Conservation (phyloP, 1,284 basidiomycete species). For the Xanthoconium separans region DNA sequence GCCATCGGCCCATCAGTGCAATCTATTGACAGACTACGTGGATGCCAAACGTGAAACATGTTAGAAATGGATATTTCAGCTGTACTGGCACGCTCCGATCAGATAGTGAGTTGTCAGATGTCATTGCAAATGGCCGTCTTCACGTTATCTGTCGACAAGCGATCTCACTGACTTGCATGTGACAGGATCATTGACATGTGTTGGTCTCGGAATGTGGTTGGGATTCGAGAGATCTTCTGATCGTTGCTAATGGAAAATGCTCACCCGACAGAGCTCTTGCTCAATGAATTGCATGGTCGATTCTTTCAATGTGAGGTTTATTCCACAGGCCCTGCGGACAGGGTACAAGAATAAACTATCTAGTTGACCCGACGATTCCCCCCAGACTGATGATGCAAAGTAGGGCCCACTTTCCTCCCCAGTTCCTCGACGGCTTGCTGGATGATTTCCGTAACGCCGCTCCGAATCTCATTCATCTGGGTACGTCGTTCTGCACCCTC, state of each 20-base stretch:
- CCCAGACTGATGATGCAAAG: background rate
- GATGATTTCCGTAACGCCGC: conserved; percentile 55
- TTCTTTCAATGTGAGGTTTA: too few relatives aligned
- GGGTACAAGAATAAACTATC: background rate
- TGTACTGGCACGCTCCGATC: too few relatives aligned
- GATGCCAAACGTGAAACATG: background rate
- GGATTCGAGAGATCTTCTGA: too few relatives aligned
- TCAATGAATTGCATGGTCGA: too few relatives aligned
- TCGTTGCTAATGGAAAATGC: too few relatives aligned
- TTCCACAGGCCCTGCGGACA: background rate
- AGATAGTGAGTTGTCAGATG: background rate
- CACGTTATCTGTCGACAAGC: too few relatives aligned
- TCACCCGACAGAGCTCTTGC: too few relatives aligned
- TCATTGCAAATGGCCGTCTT: too few relatives aligned
- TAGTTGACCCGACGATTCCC: conserved; percentile 1
- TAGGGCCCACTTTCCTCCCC: conserved; percentile 45
- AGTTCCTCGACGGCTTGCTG: conserved; percentile 61
- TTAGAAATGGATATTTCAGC: background rate
- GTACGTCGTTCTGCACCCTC: background rate
- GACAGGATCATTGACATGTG: too few relatives aligned
- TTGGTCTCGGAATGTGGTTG: too few relatives aligned
- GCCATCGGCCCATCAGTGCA: too few relatives aligned
- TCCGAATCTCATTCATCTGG: conserved; percentile 43
- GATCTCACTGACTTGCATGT: too few relatives aligned
- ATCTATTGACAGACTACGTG: background rate